These are phyloP conservation scores for Solanum piurae DNA, from an alignment of 257 asterid genomes.

Conservation along the genomic window DNA sequence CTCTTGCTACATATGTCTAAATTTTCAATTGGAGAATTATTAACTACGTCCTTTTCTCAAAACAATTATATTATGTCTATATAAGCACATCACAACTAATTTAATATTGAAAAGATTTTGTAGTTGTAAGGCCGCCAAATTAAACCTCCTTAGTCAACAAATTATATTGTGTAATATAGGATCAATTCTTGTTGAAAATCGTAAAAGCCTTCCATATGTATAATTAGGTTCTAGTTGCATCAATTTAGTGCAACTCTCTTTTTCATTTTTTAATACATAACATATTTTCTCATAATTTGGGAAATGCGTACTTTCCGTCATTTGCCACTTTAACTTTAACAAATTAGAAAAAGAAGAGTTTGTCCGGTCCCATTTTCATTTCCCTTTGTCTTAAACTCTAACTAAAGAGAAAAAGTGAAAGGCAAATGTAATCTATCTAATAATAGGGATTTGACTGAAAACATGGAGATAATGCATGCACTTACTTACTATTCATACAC, in stretches of 20 bases:
- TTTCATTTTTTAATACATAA: not conserved
- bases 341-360: not conserved
- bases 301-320: not conserved
- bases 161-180: not conserved
- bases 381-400: not conserved
- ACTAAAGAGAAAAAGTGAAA: conserved; percentile 3
- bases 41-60: not conserved
- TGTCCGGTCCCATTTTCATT: not conserved
- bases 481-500: not conserved
- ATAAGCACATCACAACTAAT: not conserved
- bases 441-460: not conserved
- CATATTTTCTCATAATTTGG: not conserved
- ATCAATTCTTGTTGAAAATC: not conserved
- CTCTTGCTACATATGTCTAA: too few relatives aligned
- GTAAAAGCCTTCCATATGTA: not conserved
- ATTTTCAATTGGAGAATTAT: not conserved
- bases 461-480: not conserved
- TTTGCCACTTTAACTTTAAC: conserved; percentile 1
- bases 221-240: not conserved
- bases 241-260: not conserved
- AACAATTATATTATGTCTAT: not conserved
- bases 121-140: not conserved
- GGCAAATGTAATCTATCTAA: not conserved
- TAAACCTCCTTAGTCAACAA: not conserved
- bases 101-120: not conserved